Evolutionary conservation across 345 rosid species (phyloP), one percentile per base, ranked within the genome.

Genomic region (Populus davidiana): DNA sequence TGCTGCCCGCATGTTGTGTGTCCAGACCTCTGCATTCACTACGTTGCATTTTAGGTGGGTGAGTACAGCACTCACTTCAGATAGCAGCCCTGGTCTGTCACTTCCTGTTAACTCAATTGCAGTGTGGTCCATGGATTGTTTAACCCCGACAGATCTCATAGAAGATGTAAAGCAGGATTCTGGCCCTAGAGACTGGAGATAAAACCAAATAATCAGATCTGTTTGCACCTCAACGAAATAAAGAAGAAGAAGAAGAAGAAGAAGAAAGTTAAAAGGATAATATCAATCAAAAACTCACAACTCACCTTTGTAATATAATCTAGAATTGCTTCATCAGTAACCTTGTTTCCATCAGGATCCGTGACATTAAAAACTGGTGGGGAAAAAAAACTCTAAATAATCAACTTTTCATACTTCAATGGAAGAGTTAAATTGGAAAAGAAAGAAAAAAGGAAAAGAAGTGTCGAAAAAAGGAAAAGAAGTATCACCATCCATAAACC

Each of bases 401-500:
- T 65, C 73, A 79, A 74, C 64, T 25, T 3, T 66, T 64, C 71
- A 21, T 36, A 23, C 67, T 67, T 67, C 64, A 44, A 31, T 62
- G 1, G 29, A 61, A 21, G 43, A 41, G 64, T 25, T 10, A 11
- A 67, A 3, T 62, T 27, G 29, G 20, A 16, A 25, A 23, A 2
- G 10, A 52, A 61, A 7, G 2, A 9, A 29, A 20, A n/a, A 33
- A 39, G 25, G 47, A 14, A 12, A 63, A 5, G 52, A 75, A 27
- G 69, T 69, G 80, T 79, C 82, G 36, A 33, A 5, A 20, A 27
- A 33, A 39, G 25, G 47, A 14, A 13, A 63, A 5, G 52, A 75
- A 27, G 69, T 71, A 81, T 79, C 82, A 93, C 99, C 99, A 85
- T 96, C 99, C 99, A 96, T 96, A 82, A 96, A 91, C 99, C 99